Evolutionary conservation across 306 rosid species (phyloP), one percentile per base, ranked within the genome.

Genomic region (Hippophae rhamnoides): DNA sequence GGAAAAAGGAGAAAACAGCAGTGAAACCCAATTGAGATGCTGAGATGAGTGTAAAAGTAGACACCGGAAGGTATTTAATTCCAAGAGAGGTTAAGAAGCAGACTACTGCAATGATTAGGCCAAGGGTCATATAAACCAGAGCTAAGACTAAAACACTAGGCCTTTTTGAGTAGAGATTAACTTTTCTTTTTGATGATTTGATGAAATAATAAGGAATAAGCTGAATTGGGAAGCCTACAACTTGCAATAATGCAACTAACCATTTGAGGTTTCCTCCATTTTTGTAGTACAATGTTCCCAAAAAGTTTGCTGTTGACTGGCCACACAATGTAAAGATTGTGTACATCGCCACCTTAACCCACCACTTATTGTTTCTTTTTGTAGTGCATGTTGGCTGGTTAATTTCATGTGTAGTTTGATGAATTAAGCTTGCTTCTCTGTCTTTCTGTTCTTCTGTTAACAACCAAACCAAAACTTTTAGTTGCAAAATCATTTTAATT

Each of bases 1-100:
- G 70, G 69, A 80, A 77, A 76, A 59, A 81, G 52, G 87, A 80
- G 74, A 84, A 84, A 9, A 80, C 10, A 7, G 84, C 89, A 57
- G 64, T 83, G 72, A 77, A 83, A 50, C 75, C 82, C 46, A 74
- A 65, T 7, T 73, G 81, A 5, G 85, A 69, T n/a, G 79, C 69
- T 38, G 69, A 58, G 13, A 78, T 55, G 27, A 80, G 69, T 14
- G 82, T 63, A 63, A 41, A 80, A 11, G 81, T 80, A 27, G 85
- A 80, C 7, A 73, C 79, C 9, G 79, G 81, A 66, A 80, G 78
- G 72, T 72, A 65, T 64, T n/a, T 14, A 2, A 78, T 58, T 5
- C 83, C 79, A 14, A 63, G n/a, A 9, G 83, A 69, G 43, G 54
- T 66, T 12, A 74, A 55, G 41, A 43, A 70, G 42, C 74, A 44